These are phyloP conservation scores for Hirsutella thompsonii DNA, from an alignment of 2,329 filamentous ascomycete genomes.

Conservation along the genomic window DNA sequence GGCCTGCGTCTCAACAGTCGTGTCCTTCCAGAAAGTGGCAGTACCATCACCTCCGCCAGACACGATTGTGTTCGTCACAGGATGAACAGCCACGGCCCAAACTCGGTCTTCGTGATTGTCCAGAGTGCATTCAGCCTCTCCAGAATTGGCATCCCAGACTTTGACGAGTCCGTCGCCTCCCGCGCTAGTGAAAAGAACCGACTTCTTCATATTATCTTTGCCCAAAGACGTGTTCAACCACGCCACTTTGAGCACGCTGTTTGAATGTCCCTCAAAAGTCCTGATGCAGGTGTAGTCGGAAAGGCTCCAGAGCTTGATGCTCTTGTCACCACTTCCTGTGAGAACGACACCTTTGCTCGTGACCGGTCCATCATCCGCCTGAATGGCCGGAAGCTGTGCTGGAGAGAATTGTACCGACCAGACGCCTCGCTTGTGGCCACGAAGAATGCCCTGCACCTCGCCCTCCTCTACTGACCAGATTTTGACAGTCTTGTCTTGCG, in stretches of 20 bases:
- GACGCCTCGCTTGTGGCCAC: slow-evolving; percentile 87
- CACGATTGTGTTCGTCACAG: slow-evolving; percentile 58
- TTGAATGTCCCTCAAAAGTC: slow-evolving; percentile 92
- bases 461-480: slow-evolving; percentile 89
- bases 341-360: slow-evolving; percentile 72
- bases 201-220: slow-evolving; percentile 41
- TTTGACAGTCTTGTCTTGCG: slow-evolving; percentile 92
- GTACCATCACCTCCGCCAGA: slow-evolving; percentile 89
- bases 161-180: slow-evolving; percentile 93
- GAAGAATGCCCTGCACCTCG: slow-evolving; percentile 79
- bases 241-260: slow-evolving; percentile 84
- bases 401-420: slow-evolving; percentile 93
- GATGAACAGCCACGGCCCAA: slow-evolving; percentile 72
- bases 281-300: slow-evolving; percentile 84
- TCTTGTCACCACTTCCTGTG: slow-evolving; percentile 92
- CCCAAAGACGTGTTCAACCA: slow-evolving; percentile 56
- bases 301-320: slow-evolving; percentile 87
- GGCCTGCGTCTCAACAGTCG: slow-evolving; percentile 65
- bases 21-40: slow-evolving; percentile 92
- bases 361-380: slow-evolving; percentile 57
- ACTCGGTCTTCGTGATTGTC: slow-evolving; percentile 97
- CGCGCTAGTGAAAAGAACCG: slow-evolving; percentile 68
- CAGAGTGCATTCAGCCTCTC: slow-evolving; percentile 77
- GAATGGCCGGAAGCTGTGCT: slow-evolving; percentile 57
- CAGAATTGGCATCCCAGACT: slow-evolving; percentile 80